These are phyloP conservation scores for Mortierella alpina DNA, from an alignment of 192 early-diverging fungal genomes.

Conservation along the genomic window DNA sequence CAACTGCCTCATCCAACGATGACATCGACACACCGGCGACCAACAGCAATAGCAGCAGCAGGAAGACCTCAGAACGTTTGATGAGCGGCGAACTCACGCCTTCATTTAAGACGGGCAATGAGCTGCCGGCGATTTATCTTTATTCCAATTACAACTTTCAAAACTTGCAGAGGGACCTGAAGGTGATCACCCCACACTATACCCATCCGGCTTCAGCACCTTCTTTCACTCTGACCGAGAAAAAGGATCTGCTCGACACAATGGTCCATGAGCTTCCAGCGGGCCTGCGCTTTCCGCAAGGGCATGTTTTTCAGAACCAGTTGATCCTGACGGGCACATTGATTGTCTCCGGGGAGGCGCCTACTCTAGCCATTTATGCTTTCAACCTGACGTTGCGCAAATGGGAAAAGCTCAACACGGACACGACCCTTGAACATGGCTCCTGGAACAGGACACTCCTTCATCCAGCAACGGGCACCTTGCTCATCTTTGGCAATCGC, in stretches of 20 bases:
- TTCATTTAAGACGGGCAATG: constrained; percentile 35
- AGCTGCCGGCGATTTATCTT: constrained; percentile 38
- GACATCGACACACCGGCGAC: background rate
- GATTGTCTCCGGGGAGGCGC: constrained; percentile 26
- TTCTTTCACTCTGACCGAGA: constrained; percentile 26
- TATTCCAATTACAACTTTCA: constrained; percentile 54
- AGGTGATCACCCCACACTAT: constrained; percentile 31
- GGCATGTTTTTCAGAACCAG: constrained; percentile 47
- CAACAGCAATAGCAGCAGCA: background rate
- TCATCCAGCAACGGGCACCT: constrained; percentile 40
- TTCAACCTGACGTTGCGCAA: constrained; percentile 15
- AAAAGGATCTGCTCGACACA: constrained; percentile 16
- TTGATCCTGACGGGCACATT: constrained; percentile 41
- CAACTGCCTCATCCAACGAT: constrained; percentile 12
- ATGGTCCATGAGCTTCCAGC: constrained; percentile 14
- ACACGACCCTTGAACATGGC: constrained; percentile 22
- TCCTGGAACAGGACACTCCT: constrained; percentile 46
- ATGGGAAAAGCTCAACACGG: constrained; percentile 40
- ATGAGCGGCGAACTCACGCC: constrained; percentile 39
- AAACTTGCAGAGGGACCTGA: constrained; percentile 39
- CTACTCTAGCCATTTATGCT: constrained; percentile 39
- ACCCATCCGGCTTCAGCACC: constrained; percentile 18
- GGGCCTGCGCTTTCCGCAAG: constrained; percentile 48
- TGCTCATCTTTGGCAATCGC: constrained; percentile 37
- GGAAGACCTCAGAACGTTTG: constrained; percentile 27